Base-by-base conservation (phyloP, 2,329 filamentous ascomycete species). In the Pseudogymnoascus verrucosus region DNA sequence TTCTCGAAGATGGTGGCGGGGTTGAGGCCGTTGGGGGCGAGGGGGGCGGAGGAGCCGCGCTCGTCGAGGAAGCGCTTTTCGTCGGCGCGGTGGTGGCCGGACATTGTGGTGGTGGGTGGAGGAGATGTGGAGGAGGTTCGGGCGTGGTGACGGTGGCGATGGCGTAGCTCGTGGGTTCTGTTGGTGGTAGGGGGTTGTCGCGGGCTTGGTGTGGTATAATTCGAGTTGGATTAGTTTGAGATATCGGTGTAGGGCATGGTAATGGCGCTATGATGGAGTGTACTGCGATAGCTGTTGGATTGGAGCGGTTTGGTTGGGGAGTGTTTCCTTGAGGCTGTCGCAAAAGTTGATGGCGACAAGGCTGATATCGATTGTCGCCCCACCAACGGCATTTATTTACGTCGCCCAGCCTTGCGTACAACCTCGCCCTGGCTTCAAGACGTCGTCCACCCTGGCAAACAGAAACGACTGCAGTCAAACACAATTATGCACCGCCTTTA, bases 1-100 rank as follows among this genome's bases (percentile, higher is more conserved):
- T 96, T 96, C 76, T 98, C 93, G 83, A 98, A 90, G 65, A 98
- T 90, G 4, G 90, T 93, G n/a, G 92, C 90, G 0, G 93, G 93
- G 78, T 97, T 97, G 72, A 96, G 89, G 65, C 92, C 92, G 74
- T 93, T 88, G 65, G 85, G 92, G 67, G 95, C 88, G 21, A 96
- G 84, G 37, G 86, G 77, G 54, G 88, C 90, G 11, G 79, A 81
- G 73, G 90, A 90, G 74, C 93, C 93, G 70, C 93, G 90, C 78
- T 96, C 91, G 78, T 98, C 93, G 74, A 98, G 89, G 75, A 96
- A 88, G 70, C 82, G 83, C 67, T 83, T 82, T 76, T 90, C 91
- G 75, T 96, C 92, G 73, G 92, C 92, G 74, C 88, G 87, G 76
- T 92, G 85, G 76, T 92, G 85, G 72, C 67, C 82, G 73, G 66